Conservation (phyloP, 1,284 basidiomycete species). For the Malassezia obtusa region DNA sequence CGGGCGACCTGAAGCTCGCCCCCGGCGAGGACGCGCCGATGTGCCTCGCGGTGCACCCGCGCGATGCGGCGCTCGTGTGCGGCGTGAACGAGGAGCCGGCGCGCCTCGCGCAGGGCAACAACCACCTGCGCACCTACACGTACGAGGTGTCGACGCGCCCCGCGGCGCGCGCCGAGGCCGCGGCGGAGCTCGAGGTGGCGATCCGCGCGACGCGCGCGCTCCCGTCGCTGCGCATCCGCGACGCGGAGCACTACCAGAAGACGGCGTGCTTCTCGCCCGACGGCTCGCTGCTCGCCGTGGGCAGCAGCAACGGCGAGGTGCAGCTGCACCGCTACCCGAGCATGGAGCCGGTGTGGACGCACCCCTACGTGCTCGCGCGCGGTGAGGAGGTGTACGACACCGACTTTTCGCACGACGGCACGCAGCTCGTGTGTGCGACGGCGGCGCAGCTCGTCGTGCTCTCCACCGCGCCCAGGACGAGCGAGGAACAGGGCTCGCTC, state of each 20-base stretch:
- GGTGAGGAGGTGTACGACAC: constrained; percentile 39
- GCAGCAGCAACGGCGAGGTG: constrained; percentile 33
- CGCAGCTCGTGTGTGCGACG: constrained; percentile 35
- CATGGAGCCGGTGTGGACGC: constrained; percentile 25
- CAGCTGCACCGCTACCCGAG: constrained; percentile 36
- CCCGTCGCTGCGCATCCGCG: constrained; percentile 21
- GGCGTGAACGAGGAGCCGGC: constrained; percentile 35
- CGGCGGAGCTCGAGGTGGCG: background rate
- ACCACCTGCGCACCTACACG: constrained; percentile 31
- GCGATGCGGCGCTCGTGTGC: constrained; percentile 23
- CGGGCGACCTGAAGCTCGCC: constrained; percentile 28
- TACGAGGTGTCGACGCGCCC: constrained; percentile 12
- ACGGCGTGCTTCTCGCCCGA: constrained; percentile 30
- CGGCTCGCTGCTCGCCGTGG: constrained; percentile 30
- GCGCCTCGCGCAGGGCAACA: constrained; percentile 22
- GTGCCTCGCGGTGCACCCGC: constrained; percentile 27
- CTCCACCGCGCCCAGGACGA: constrained; percentile 21
- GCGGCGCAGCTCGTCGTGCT: constrained; percentile 29
- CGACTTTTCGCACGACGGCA: constrained; percentile 38
- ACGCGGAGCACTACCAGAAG: constrained; percentile 32
- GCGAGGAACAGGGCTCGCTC: constrained; percentile 5
- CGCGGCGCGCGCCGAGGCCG: background rate
- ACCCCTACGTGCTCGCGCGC: constrained; percentile 11
- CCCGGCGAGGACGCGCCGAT: constrained; percentile 44
- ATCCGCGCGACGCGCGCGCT: background rate